Percentiles rank a stretch among this genome's conserved stretches.
phyloP scores from a whole-genome alignment of 2,329 filamentous ascomycete species.

The Aspergillus glaucus region DNA sequence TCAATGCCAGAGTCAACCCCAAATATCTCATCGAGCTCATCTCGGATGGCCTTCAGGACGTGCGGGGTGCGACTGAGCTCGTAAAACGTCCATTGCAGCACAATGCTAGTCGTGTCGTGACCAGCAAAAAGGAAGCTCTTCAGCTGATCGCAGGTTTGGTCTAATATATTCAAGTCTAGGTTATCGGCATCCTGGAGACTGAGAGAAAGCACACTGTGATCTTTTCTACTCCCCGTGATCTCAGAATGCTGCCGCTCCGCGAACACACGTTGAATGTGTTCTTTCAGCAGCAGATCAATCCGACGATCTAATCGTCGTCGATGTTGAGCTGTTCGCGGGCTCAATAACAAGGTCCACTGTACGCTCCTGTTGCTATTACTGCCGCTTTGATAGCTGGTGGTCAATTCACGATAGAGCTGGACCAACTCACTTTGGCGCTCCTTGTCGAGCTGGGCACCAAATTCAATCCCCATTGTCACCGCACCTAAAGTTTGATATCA shows the following conservation, averaged over 20 bases:
- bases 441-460: constrained; percentile 14
- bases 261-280: constrained; percentile 2
- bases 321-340: background rate
- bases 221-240: background rate
- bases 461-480: constrained; percentile 15
- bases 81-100: constrained; percentile 17
- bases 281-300: constrained; percentile 4
- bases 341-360: background rate
- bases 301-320: constrained; percentile 3
- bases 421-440: constrained; percentile 14
- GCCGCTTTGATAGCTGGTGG: constrained; percentile 3
- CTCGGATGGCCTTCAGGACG: constrained; percentile 31
- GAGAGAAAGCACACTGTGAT: constrained; percentile 8
- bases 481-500: constrained; percentile 5
- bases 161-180: background rate
- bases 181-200: constrained; percentile 6
- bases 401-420: constrained; percentile 16
- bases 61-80: constrained; percentile 14
- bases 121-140: constrained; percentile 26
- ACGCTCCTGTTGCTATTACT: background rate
- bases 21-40: constrained; percentile 51
- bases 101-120: constrained; percentile 16
- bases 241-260: constrained; percentile 1
- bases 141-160: constrained; percentile 17
- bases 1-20: constrained; percentile 36